A percentile compares a stretch with the other conserved stretches of the same genome.
These are phyloP conservation scores for Podaxis sp. DNA, from an alignment of 768 basidiomycete genomes.

Conservation along the genomic window DNA sequence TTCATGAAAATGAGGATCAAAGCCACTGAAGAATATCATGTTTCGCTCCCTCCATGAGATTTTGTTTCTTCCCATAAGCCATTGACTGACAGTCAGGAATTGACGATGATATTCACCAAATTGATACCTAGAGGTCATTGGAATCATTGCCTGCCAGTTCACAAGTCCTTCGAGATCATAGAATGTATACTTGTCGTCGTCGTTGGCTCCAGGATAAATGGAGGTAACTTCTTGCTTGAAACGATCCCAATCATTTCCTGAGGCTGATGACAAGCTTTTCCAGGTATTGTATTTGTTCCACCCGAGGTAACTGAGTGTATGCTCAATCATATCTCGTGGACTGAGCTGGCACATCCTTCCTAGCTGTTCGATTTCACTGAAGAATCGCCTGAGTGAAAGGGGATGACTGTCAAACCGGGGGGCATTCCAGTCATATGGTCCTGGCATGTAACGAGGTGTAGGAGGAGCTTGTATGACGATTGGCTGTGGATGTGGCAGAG, in stretches of 20 bases:
- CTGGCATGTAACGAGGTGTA: neutral
- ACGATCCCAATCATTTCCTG: neutral
- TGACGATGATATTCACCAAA: conserved; percentile 15
- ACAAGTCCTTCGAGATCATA: neutral
- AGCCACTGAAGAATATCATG: conserved; percentile 11
- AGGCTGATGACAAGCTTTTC: neutral
- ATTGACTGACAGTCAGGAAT: neutral
- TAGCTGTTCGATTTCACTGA: neutral
- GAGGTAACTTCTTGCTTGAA: neutral
- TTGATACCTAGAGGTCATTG: neutral
- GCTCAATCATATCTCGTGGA: neutral
- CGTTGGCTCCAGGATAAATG: neutral
- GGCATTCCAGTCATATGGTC: neutral
- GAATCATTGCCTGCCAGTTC: neutral
- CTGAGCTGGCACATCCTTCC: neutral
- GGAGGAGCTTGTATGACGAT: too few species aligned
- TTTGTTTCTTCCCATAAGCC: neutral
- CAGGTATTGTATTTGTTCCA: neutral
- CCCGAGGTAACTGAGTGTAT: neutral
- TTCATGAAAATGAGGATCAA: conserved; percentile 6
- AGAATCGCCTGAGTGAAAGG: neutral
- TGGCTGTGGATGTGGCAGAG: too few species aligned
- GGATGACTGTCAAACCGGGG: neutral
- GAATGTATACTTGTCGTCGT: neutral
- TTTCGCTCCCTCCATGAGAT: conserved; percentile 4